Conservation (phyloP, 2,329 filamentous ascomycete species). For the Acephala macrosclerotiorum region DNA sequence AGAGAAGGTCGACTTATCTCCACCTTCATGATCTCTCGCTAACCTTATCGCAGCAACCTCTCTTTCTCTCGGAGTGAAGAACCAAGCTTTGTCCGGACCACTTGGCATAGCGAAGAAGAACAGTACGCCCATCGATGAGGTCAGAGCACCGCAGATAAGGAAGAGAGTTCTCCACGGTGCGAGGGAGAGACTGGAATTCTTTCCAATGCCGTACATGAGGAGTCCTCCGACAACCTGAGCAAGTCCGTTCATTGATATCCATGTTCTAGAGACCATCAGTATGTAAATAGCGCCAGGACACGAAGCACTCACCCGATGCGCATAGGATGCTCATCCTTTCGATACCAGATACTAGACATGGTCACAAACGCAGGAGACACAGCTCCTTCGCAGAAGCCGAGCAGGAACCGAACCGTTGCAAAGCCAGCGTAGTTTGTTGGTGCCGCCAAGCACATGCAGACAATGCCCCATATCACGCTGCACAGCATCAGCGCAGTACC, state of each 20-base stretch:
- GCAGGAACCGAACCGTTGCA: constrained; percentile 49
- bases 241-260: constrained; percentile 65
- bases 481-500: background rate
- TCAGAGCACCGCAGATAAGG: constrained; percentile 57
- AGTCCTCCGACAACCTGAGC: constrained; percentile 55
- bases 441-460: constrained; percentile 54
- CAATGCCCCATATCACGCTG: constrained; percentile 51
- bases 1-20: constrained; percentile 54
- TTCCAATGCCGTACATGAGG: constrained; percentile 60
- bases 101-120: constrained; percentile 57
- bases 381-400: constrained; percentile 51
- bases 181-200: constrained; percentile 47
- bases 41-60: constrained; percentile 49
- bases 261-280: constrained; percentile 64
- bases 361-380: constrained; percentile 55
- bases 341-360: constrained; percentile 53
- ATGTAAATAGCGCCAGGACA: constrained; percentile 42
- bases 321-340: constrained; percentile 52
- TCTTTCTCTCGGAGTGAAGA: constrained; percentile 52
- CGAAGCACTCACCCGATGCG: constrained; percentile 38
- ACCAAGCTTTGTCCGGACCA: constrained; percentile 56
- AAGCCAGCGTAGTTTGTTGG: constrained; percentile 50
- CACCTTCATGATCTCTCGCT: constrained; percentile 48
- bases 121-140: constrained; percentile 49
- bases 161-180: constrained; percentile 57